Evolutionary conservation across 805 yeast species (phyloP), one percentile per base, ranked within the genome.

Genomic region (Wickerhamomyces strasburgensis): DNA sequence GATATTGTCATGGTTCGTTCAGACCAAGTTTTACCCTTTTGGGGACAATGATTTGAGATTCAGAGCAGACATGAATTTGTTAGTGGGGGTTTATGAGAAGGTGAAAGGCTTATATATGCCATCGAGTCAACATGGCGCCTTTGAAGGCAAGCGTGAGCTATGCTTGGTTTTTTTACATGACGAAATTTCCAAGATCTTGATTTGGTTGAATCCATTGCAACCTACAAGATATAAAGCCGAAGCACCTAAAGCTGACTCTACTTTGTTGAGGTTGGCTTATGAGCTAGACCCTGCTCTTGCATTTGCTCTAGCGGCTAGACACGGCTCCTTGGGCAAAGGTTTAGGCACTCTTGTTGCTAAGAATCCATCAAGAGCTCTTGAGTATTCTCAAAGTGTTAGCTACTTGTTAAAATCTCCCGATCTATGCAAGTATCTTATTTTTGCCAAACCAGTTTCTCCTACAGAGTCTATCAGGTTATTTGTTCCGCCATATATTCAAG

Each of bases 381-480:
- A 59, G 25, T 71, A 72, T 34, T 73, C 85, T 1, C 75, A 70
- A 23, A 83, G 86, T 1, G 72, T 84, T 16, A 69, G 70, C 42
- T 78, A 71, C 51, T 68, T 75, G 39, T 49, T 72, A 33, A 54
- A 49, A 21, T 49, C 52, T 2, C 35, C 51, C 7, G 19, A 14
- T n/a, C 19, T 45, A 7, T 43, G 37, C 29, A 28, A 46, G 35
- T 32, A 47, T 25, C 40, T 54, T 43, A 46, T 54, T 11, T 33
- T 54, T 19, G 43, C 58, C 11, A 68, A 70, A 15, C 77, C 87
- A 0, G 73, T 81, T 19, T 68, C 85, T 11, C 98, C 98, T 3
- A 69, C 90, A 33, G 88, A 84, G 51, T 78, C 95, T 1, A 87
- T 93, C 49, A 84, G 83, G 41, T 67, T 86, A 48, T 86, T 93